Evolutionary conservation across 2,329 filamentous ascomycete genomes (phyloP), one percentile per base, ranked within the genome.

Genomic region (Chaetomiaceae sp.): DNA sequence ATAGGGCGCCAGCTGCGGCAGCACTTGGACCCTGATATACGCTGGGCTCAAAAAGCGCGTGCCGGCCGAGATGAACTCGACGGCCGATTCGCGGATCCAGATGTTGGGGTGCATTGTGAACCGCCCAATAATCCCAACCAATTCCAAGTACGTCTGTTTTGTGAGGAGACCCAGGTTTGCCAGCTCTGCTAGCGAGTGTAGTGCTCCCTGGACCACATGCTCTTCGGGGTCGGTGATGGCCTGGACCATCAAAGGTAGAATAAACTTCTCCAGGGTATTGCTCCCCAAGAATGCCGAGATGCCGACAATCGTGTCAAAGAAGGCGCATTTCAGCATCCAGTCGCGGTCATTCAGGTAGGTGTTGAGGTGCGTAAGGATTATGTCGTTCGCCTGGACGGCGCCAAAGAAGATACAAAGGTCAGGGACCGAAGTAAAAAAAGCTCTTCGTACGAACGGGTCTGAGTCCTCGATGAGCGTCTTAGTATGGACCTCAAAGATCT

Each of bases 281-380:
- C 88, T 90, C 25, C 94, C 94, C 30, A 97, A 81, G 61, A 96
- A 96, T 1, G 89, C 83, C 4, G 91, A 89, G 59, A 99, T 91
- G 3, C 91, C 92, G 14, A 97, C 89, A 23, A 97, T 90, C 0
- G 90, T 89, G 65, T 96, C 91, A 64, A 99, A 96, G 66, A 97
- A 97, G 2, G 92, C 90, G 63, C 90, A 96, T 68, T 96, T 96
- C 29, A 99, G 74, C 67, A 90, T 90, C 94, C 94, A 99, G 67
- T 99, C 91, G 37, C 87, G 84, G 63, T 97, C 94, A 61, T 99
- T 99, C 8, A 99, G 73, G 64, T 99, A 99, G 0, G 94, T 99
- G 65, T 97, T 97, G 25, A 99, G 75, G 71, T 99, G 94, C 29
- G 90, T 95, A 20, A 99, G 75, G 14, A 99, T 85, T n/a, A 99